These are phyloP conservation scores for Fusarium pilosicola DNA, from an alignment of 2,329 filamentous ascomycete species.

Conservation along the genomic window DNA sequence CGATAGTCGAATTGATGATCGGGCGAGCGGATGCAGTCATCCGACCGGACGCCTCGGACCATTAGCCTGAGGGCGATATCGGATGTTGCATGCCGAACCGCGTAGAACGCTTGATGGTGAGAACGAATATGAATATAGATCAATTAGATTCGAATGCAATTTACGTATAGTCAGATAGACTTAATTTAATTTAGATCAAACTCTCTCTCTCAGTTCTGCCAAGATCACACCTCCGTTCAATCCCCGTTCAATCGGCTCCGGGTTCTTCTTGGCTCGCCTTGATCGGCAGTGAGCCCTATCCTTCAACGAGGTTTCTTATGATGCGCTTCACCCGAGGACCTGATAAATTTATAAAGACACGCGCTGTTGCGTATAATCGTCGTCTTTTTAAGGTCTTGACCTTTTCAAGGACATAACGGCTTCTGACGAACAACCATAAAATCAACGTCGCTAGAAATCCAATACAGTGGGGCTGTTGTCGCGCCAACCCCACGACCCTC, in stretches of 20 bases:
- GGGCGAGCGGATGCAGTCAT: neutral
- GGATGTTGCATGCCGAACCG: no score
- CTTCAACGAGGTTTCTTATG: accelerated
- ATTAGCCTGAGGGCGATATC: neutral
- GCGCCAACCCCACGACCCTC: neutral
- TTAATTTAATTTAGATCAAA: neutral
- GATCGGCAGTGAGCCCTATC: neutral
- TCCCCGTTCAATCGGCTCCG: neutral
- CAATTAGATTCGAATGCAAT: neutral
- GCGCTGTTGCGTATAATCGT: accelerated
- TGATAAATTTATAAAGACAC: accelerated
- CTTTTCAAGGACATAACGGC: neutral
- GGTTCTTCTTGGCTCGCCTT: neutral
- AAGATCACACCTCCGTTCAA: neutral
- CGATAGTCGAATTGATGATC: neutral
- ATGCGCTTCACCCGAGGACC: accelerated
- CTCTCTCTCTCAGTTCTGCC: neutral
- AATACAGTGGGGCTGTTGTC: conserved; percentile 2
- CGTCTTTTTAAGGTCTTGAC: neutral
- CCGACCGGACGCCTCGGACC: neutral
- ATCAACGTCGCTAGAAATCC: neutral
- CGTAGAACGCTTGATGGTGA: no score
- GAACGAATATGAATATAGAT: neutral
- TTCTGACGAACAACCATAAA: neutral
- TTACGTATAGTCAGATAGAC: neutral